These are phyloP conservation scores for Microthyrium microscopicum DNA, from an alignment of 2,329 filamentous ascomycete species.

Conservation along the genomic window DNA sequence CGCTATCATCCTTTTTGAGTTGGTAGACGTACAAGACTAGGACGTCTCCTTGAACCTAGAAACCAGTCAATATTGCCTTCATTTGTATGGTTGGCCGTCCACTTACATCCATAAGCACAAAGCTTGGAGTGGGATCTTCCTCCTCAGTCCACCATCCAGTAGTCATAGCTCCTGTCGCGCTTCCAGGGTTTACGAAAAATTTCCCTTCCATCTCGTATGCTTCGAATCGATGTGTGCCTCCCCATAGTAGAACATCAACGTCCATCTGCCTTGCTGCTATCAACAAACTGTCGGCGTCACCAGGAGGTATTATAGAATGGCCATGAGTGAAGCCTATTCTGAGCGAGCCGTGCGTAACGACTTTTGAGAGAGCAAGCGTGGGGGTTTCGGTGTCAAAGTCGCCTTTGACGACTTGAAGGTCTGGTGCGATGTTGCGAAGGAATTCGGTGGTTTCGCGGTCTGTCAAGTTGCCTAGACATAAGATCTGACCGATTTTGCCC, in stretches of 20 bases:
- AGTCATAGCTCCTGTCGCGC: constrained; percentile 48
- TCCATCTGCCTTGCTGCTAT: constrained; percentile 57
- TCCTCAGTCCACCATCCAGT: constrained; percentile 39
- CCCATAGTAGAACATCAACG: constrained; percentile 53
- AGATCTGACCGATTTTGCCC: constrained; percentile 40
- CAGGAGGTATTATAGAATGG: constrained; percentile 53
- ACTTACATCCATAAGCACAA: constrained; percentile 95
- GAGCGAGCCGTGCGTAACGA: constrained; percentile 51
- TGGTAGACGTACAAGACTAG: constrained; percentile 87
- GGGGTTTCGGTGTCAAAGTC: constrained; percentile 54
- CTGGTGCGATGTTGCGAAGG: constrained; percentile 37
- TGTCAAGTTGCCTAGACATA: constrained; percentile 42
- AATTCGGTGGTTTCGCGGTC: constrained; percentile 40
- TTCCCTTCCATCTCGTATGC: constrained; percentile 57
- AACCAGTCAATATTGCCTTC: constrained; percentile 1
- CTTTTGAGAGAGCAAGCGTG: constrained; percentile 47
- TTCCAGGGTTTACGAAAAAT: constrained; percentile 55
- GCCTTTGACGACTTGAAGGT: constrained; percentile 53
- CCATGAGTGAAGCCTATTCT: constrained; percentile 57
- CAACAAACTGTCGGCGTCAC: constrained; percentile 47
- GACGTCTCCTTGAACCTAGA: constrained; percentile 83
- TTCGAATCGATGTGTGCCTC: constrained; percentile 53
- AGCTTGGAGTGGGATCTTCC: constrained; percentile 66
- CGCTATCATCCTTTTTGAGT: constrained; percentile 34
- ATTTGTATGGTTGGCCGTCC: neutral